These are phyloP conservation scores for Naematelia encephala DNA, from an alignment of 768 basidiomycete species.

Conservation along the genomic window DNA sequence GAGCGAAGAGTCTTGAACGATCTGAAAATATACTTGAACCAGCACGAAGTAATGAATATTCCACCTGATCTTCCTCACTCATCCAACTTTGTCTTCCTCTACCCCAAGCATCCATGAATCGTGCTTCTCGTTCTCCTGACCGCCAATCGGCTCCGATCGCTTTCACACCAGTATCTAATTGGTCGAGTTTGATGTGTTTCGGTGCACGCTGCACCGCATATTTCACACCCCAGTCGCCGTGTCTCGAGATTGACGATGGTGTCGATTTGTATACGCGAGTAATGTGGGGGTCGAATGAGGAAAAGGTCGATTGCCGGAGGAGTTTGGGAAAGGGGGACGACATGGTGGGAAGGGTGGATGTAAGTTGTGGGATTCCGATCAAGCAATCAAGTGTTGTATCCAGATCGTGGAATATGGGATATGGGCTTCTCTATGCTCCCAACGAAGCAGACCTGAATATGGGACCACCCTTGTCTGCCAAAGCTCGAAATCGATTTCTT, in stretches of 20 bases:
- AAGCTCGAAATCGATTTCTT: not conserved
- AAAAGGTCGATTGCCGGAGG: slow-evolving; percentile 40
- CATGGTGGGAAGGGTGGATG: slow-evolving; percentile 19
- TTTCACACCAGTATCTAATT: slow-evolving; percentile 37
- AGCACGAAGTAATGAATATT: not conserved
- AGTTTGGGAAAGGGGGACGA: slow-evolving; percentile 42
- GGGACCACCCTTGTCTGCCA: not conserved
- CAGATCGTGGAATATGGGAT: not conserved
- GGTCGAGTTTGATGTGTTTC: slow-evolving; percentile 39
- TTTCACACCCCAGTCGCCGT: slow-evolving; percentile 48
- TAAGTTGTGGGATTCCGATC: not conserved
- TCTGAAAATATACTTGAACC: not conserved
- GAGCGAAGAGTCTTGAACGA: not conserved
- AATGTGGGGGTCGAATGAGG: slow-evolving; percentile 46
- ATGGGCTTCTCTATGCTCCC: not conserved
- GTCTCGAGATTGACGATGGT: slow-evolving; percentile 31
- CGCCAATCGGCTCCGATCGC: slow-evolving; percentile 44
- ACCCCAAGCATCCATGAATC: slow-evolving; percentile 45
- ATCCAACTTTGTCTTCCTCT: slow-evolving; percentile 36
- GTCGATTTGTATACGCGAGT: slow-evolving; percentile 48
- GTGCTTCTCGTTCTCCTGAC: slow-evolving; percentile 44
- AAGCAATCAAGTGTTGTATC: not conserved
- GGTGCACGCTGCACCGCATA: slow-evolving; percentile 32
- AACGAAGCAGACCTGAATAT: not conserved
- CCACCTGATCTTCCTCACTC: slow-evolving; percentile 3